Base-by-base conservation (phyloP, 352 stramenopile species). In the Phytopythium kandeliae region DNA sequence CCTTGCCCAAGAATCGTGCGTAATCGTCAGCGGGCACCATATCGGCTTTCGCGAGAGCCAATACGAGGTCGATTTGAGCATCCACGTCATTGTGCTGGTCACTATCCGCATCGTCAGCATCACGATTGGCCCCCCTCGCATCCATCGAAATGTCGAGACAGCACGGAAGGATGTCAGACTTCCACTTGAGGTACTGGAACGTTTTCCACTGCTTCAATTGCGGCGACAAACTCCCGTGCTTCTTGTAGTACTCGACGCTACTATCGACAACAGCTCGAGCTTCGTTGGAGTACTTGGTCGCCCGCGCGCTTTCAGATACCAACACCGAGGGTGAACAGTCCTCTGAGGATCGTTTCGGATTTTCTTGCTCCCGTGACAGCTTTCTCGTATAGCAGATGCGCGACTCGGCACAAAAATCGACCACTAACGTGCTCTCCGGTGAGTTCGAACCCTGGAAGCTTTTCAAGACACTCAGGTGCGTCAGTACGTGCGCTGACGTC, bases 381-480 rank as follows among this genome's bases (percentile, higher is more conserved):
- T 74, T 34, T 12, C 63, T 43, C 0, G 50, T 13, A 38, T 68
- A 62, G 19, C 53, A 51, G 11, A 57, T 51, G 0, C 68, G 68
- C 6, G 58, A 59, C 40, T 74, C 58, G 0, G 57, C 59, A 43
- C 56, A 70, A 44, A 72, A 74, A 37, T 74, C 65, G 16, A 69
- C 58, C 13, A 78, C 50, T 11, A 78, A 38, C 3, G 55, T 65
- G 1, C 38, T 47, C 6, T 65, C 54, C 3, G 35, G 56, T 13
- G 55, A 50, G n/a, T 60, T 40, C 15, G 57, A 46, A 0, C 48
- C 43, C 38, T 74, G 68, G 36, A 74, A 65, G 3, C 52, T 70
- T 42, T 78, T 74, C 40, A 78, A 57, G 22, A 63, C 58, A 17
- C 68, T 67, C 10, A 78, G 35, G 47, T 78, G 68, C 1, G 60